Base-by-base conservation (phyloP, 176 grass and related monocot genomes). In the Guadua angustifolia region DNA sequence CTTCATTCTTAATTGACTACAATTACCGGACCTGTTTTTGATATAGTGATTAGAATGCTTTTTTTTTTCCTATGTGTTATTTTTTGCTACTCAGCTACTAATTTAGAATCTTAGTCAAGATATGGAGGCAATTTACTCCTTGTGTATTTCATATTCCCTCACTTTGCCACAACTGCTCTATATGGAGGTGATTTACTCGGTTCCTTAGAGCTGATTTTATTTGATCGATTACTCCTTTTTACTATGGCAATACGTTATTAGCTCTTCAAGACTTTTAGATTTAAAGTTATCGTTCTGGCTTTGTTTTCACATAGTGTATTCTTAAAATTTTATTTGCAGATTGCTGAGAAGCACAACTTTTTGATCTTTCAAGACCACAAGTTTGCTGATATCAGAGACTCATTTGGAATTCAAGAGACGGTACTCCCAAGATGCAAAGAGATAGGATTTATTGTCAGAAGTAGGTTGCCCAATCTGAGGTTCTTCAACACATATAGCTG, bases 281-380 rank as follows among this genome's bases (percentile, higher is more conserved):
- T 19, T 21, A 15, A 61, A 49, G 42, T 5, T 59, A 50, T 55
- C 50, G 2, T 50, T 0, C 40, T 60, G 29, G 4, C 4, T 61
- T 19, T 0, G 61, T 15, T 29, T 29, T 29, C 29, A 0, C 14
- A 7, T 46, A 29, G 29, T 29, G 29, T 29, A 40, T 1, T 81
- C 46, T 40, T 66, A 5, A 13, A 44, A 19, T 25, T 29, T 38
- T 60, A 45, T 43, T 89, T 66, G 9, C 21, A 98, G 93, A 95
- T 98, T 94, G 87, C 93, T 66, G 95, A 98, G 49, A 95, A 86
- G 56, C 77, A 98, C 80, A 95, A 94, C 79, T 98, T 98, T 67
- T 83, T 95, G 79, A 98, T 98, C 47, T 98, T 98, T 7, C 93
- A 98, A 76, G 93, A 98, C 79, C 93, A 88, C 32, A 98, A 95